These are phyloP conservation scores for Trametes pubescens DNA, from an alignment of 1,284 basidiomycete genomes.

Conservation along the genomic window DNA sequence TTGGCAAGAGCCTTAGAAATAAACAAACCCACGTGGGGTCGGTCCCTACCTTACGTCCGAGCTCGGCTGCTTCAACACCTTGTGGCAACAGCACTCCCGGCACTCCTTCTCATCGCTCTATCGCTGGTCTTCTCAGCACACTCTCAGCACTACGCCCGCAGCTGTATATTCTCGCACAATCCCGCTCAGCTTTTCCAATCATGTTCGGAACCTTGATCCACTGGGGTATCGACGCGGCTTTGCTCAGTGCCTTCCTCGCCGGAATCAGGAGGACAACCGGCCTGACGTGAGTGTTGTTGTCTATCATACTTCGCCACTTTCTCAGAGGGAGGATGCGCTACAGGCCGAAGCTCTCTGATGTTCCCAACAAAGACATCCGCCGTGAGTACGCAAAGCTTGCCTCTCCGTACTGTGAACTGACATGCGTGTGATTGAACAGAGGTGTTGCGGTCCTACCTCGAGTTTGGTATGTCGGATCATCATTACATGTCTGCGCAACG, in stretches of 20 bases:
- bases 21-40: slow-evolving; percentile 38
- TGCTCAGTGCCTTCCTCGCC: slow-evolving; percentile 81
- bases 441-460: slow-evolving; percentile 75
- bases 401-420: neutral
- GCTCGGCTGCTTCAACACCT: neutral
- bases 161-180: neutral
- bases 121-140: neutral
- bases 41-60: slow-evolving; percentile 8
- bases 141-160: neutral
- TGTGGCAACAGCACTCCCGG: neutral
- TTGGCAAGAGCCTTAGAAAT: slow-evolving; percentile 39
- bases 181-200: neutral
- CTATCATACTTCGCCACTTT: neutral
- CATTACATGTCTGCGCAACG: neutral
- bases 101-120: neutral
- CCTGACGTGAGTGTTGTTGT: slow-evolving; percentile 65
- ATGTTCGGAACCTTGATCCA: slow-evolving; percentile 77
- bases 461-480: slow-evolving; percentile 62
- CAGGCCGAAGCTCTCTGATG: slow-evolving; percentile 73
- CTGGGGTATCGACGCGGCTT: slow-evolving; percentile 77
- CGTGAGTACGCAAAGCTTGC: slow-evolving; percentile 58
- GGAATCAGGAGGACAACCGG: slow-evolving; percentile 84
- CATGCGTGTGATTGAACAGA: slow-evolving; percentile 52
- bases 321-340: neutral
- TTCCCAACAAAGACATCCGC: slow-evolving; percentile 85